A percentile compares a stretch with the other conserved stretches of the same genome.
Conservation (phyloP, 768 basidiomycete genomes). For the Pleurotus salmoneostramineus region DNA sequence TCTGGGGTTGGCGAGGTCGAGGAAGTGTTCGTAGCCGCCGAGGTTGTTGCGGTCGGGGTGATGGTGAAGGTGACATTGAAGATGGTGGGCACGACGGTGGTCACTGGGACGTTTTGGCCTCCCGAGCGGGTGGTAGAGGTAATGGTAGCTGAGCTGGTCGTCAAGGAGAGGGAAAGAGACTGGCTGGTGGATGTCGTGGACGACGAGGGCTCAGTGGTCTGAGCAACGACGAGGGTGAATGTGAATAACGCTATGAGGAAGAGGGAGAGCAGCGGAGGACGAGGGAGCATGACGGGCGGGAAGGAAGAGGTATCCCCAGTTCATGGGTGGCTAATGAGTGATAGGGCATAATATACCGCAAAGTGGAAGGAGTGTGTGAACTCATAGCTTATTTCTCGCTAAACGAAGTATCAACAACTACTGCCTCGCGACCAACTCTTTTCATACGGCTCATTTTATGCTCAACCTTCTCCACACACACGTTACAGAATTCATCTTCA, state of each 20-base stretch:
- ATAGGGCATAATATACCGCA: conserved; percentile 8
- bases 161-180: conserved; percentile 49
- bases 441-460: conserved; percentile 2
- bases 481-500: not conserved
- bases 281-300: conserved; percentile 12
- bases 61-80: conserved; percentile 59
- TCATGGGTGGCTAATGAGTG: conserved; percentile 8
- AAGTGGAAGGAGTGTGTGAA: conserved; percentile 10
- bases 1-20: conserved; percentile 41
- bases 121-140: conserved; percentile 45
- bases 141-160: conserved; percentile 48
- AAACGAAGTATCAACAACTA: not conserved
- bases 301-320: conserved; percentile 17
- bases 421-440: conserved; percentile 13
- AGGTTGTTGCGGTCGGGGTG: conserved; percentile 35
- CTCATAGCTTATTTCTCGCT: conserved; percentile 2
- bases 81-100: conserved; percentile 54
- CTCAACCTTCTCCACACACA: not conserved
- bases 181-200: conserved; percentile 23
- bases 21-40: conserved; percentile 31
- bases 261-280: conserved; percentile 5
- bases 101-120: conserved; percentile 42
- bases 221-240: conserved; percentile 21
- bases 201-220: conserved; percentile 12
- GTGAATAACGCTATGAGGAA: conserved; percentile 23